These are phyloP conservation scores for Pneumocystis jirovecii DNA, from an alignment of 1,139 yeast genomes.

Conservation along the genomic window DNA sequence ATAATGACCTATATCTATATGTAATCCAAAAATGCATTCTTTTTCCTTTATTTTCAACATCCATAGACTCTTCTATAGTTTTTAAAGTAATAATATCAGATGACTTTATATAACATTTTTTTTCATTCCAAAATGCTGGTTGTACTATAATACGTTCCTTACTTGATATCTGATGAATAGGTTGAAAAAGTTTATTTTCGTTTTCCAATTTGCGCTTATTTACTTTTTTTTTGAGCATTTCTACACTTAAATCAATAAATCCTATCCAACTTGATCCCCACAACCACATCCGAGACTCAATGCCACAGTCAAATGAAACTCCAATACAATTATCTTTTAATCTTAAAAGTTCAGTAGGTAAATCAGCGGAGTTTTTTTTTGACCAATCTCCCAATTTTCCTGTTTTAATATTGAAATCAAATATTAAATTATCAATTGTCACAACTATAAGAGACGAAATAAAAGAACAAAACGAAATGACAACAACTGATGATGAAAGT, in stretches of 20 bases:
- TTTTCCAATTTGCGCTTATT: not conserved
- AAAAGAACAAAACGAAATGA: slow-evolving; percentile 39
- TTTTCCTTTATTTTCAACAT: not conserved
- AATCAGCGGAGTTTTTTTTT: slow-evolving; percentile 51
- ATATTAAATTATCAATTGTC: slow-evolving; percentile 59
- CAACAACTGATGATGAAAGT: slow-evolving; percentile 45
- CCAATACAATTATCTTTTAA: slow-evolving; percentile 65
- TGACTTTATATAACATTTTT: slow-evolving; percentile 1
- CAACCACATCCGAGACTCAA: slow-evolving; percentile 48
- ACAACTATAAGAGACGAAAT: slow-evolving; percentile 40
- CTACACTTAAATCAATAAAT: slow-evolving; percentile 51
- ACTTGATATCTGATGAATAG: slow-evolving; percentile 1
- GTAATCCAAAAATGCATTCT: slow-evolving; percentile 55
- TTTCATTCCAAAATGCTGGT: not conserved
- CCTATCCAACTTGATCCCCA: slow-evolving; percentile 82
- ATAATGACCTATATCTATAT: slow-evolving; percentile 58
- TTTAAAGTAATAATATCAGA: slow-evolving; percentile 6
- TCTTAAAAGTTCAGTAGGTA: slow-evolving; percentile 51
- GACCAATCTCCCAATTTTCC: slow-evolving; percentile 59
- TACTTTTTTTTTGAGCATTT: slow-evolving; percentile 37
- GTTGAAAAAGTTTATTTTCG: not conserved
- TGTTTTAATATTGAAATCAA: slow-evolving; percentile 41
- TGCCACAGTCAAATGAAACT: slow-evolving; percentile 31
- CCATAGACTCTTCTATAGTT: slow-evolving; percentile 2
- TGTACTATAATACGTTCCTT: not conserved